Evolutionary conservation across 2,329 filamentous ascomycete genomes (phyloP).

Genomic region (Diaporthe longicolla): DNA sequence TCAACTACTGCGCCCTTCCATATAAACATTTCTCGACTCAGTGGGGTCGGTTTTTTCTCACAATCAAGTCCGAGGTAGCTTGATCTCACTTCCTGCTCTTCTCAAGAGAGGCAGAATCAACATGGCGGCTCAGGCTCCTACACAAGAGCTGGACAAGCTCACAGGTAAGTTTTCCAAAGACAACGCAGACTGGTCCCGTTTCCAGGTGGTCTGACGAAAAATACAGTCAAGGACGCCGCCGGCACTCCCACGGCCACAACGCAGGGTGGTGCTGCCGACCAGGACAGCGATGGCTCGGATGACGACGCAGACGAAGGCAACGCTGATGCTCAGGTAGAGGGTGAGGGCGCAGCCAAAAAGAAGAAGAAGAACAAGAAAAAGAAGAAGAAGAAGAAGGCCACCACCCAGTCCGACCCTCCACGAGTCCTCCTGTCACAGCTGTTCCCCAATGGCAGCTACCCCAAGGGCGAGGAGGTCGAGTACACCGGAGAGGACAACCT

Average conservation of each 20-base stretch:
- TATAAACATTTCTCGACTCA: conserved; percentile 29
- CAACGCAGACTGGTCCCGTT: background rate
- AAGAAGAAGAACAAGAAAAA: conserved; percentile 86
- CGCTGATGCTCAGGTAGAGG: conserved; percentile 55
- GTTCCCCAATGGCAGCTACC: conserved; percentile 80
- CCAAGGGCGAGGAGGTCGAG: conserved; percentile 82
- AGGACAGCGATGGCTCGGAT: conserved; percentile 65
- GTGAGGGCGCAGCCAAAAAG: conserved; percentile 70
- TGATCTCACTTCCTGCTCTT: conserved; percentile 31
- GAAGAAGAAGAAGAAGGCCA: conserved; percentile 77
- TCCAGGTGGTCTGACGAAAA: conserved; percentile 20
- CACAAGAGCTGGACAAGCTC: conserved; percentile 59
- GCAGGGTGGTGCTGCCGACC: conserved; percentile 54
- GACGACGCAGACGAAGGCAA: conserved; percentile 64
- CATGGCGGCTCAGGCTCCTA: conserved; percentile 59
- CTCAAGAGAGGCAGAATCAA: conserved; percentile 43
- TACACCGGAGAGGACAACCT: conserved; percentile 80
- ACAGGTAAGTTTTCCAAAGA: conserved; percentile 50
- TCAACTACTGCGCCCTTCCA: conserved; percentile 13
- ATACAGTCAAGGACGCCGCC: conserved; percentile 57
- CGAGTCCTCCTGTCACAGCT: conserved; percentile 80
- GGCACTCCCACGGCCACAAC: conserved; percentile 55
- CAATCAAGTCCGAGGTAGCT: background rate
- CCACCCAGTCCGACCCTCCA: conserved; percentile 82
- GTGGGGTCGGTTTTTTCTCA: conserved; percentile 27